These are phyloP conservation scores for Ustilago lituana DNA, from an alignment of 1,284 basidiomycete genomes.

Conservation along the genomic window DNA sequence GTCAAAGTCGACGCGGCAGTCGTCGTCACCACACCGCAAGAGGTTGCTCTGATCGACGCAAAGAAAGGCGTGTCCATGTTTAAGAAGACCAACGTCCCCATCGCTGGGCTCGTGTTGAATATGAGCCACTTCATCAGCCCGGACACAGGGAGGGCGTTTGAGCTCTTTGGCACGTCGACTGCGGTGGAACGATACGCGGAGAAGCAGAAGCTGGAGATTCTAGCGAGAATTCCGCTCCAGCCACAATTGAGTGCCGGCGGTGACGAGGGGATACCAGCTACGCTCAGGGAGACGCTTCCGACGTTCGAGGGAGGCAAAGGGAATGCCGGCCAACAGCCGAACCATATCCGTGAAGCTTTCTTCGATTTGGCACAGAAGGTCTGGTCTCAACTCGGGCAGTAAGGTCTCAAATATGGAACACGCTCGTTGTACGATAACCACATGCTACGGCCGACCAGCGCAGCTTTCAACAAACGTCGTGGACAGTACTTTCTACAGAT, in stretches of 20 bases:
- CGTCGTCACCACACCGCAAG: constrained; percentile 91
- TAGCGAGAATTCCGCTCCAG: constrained; percentile 87
- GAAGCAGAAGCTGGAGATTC: constrained; percentile 74
- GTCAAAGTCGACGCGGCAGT: constrained; percentile 70
- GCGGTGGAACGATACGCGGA: constrained; percentile 76
- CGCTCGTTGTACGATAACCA: background rate
- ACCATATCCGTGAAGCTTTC: constrained; percentile 30
- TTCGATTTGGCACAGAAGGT: constrained; percentile 40
- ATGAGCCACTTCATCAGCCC: constrained; percentile 89
- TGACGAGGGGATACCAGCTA: constrained; percentile 75
- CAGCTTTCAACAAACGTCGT: too few species aligned
- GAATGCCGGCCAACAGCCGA: constrained; percentile 20
- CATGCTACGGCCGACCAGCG: too few species aligned
- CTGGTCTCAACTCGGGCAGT: constrained; percentile 30
- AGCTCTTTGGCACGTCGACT: constrained; percentile 81
- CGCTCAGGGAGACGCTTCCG: constrained; percentile 62
- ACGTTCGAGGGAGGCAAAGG: constrained; percentile 53
- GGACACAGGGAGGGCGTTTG: constrained; percentile 76
- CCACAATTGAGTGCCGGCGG: constrained; percentile 79
- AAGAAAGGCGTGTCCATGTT: constrained; percentile 94
- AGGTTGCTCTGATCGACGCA: constrained; percentile 90
- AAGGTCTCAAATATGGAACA: background rate
- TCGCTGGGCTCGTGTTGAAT: constrained; percentile 88
- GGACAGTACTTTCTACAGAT: too few species aligned
- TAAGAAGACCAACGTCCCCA: constrained; percentile 85